Evolutionary conservation across 176 grass and related monocot genomes (phyloP), one percentile per base, ranked within the genome.

Genomic region (Eragrostis curvula): DNA sequence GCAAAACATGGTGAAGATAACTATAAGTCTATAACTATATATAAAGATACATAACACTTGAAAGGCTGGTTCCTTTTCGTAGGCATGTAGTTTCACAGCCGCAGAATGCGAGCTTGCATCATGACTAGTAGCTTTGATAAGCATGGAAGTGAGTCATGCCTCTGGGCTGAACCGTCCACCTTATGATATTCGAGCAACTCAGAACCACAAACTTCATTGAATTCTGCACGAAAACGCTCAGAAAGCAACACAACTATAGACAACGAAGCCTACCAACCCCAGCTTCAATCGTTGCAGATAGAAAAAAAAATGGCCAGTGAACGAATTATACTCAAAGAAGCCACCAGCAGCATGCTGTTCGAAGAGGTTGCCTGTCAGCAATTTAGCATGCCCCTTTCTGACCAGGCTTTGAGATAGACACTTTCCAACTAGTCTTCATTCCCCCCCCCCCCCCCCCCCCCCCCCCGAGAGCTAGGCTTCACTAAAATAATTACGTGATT

Each of bases 341-440:
- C 5, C 63, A 40, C 6, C 57, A 14, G 46, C 14, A 61, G 12
- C 60, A 21, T 53, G 10, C 18, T 53, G 65, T 20, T 44, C 44
- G 28, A 56, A 20, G 36, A 25, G 52, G 58, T n/a, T 66, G 12
- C 58, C 40, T 42, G 29, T 14, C 42, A 52, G 29, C 27, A 64
- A 8, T 32, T 64, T 4, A 29, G 25, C 64, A 53, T 30, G 65
- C 52, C 63, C 75, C 29, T n/a, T 75, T 76, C 52, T 51, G 76
- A 74, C 62, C 68, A 75, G 28, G 77, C 15, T 63, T 75, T 59
- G 59, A 76, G 53, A 81, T 6, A 63, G 69, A 84, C 32, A 9
- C 52, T 69, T 32, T 84, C 71, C 81, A 80, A 50, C 75, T 73
- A 58, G 43, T 59, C 68, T 88, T 69, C 17, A 74, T 57, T 23